Evolutionary conservation across 768 basidiomycete genomes (phyloP).

Genomic region (Daedaleopsis sinensis): DNA sequence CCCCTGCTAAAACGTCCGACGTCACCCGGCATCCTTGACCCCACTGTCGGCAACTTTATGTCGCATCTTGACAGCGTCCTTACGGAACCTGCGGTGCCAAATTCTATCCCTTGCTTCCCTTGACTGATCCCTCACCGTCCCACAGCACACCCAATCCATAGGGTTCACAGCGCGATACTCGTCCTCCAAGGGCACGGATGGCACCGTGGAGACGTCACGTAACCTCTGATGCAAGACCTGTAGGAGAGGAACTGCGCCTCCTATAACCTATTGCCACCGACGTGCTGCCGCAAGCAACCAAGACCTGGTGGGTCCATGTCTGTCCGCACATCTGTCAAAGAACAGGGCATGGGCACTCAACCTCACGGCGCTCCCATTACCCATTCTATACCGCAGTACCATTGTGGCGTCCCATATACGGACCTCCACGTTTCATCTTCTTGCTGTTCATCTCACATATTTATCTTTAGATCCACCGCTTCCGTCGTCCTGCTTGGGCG

Average conservation of each 20-base stretch:
- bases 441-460: not conserved
- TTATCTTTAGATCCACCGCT: not conserved
- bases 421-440: not conserved
- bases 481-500: not conserved
- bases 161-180: too few species aligned
- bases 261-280: not conserved
- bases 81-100: not conserved
- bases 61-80: not conserved
- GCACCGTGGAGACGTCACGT: not conserved
- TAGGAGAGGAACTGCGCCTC: not conserved
- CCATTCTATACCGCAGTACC: not conserved
- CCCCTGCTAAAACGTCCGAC: not conserved
- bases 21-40: not conserved
- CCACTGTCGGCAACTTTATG: not conserved
- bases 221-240: not conserved
- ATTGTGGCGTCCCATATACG: not conserved
- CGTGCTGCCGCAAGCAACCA: not conserved
- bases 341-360: not conserved
- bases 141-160: too few species aligned
- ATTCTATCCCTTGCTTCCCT: too few species aligned
- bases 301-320: not conserved
- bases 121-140: too few species aligned
- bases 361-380: not conserved
- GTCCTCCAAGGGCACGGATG: not conserved
- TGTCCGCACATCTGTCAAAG: not conserved